Base-by-base conservation (phyloP, 2,329 filamentous ascomycete species). In the Epichloe scottii region DNA sequence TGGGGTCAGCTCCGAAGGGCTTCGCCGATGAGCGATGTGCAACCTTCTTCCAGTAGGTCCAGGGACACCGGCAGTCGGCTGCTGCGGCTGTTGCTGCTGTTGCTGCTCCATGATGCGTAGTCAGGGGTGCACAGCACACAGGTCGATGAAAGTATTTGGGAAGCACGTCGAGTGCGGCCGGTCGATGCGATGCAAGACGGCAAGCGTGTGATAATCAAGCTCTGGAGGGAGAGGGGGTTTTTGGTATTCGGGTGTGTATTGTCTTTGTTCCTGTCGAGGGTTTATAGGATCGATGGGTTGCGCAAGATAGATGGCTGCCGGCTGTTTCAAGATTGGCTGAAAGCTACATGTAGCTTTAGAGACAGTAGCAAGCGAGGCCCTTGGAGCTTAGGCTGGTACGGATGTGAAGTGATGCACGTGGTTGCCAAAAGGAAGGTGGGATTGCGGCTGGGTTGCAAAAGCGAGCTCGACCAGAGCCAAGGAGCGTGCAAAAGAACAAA, bases 21-120 rank as follows among this genome's bases (percentile, higher is more conserved):
- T 96, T 71, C 91, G 85, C 66, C 91, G 86, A 76, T 97, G 91
- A 64, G 91, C 91, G 72, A 97, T 96, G 75, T 97, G 90, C 68
- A 97, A 81, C 68, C 90, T 85, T 66, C 91, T 89, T 65, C 89
- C 89, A 67, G 84, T 73, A 63, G 88, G 87, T 61, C 89, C 89
- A 66, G 75, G 75, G 54, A 82, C 77, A 63, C 78, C 78, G 64
- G 75, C 75, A 58, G 73, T 62, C 63, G 71, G 71, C 63, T 71
- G 71, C 64, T 71, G 72, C 61, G 72, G 70, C 63, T 70, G 71
- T 54, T 70, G 68, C 58, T 67, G 68, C 54, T 64, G 62, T 58
- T 70, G 67, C 63, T 72, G 70, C 62, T 71, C 82, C 83, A 87
- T 87, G 66, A 59, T 67, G 73, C 69, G 68, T 70, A 72, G 67